Evolutionary conservation across 495 filamentous ascomycete genomes (phyloP).

Genomic region (Trichoderma virens): DNA sequence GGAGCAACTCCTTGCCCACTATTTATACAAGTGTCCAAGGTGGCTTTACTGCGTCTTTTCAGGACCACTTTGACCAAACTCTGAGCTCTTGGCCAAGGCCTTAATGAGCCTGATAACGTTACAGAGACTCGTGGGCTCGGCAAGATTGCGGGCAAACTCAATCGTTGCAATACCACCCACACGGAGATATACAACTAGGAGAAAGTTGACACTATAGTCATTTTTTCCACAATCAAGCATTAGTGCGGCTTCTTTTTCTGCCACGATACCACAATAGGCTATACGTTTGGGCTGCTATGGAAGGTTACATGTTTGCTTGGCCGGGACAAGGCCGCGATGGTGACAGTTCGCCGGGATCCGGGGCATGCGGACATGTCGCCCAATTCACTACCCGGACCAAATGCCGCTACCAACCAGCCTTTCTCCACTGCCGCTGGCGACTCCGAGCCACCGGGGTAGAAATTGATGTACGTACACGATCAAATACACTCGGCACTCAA

Average conservation of each 20-base stretch:
- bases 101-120: neutral
- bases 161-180: neutral
- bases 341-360: neutral
- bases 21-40: neutral
- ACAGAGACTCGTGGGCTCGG: neutral
- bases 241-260: neutral
- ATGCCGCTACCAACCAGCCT: too few species aligned
- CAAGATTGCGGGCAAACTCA: neutral
- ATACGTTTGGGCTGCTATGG: neutral
- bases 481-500: too few species aligned
- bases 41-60: neutral
- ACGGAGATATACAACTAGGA: neutral
- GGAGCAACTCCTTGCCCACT: neutral
- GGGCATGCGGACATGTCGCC: too few species aligned
- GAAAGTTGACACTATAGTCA: neutral
- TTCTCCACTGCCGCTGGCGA: too few species aligned
- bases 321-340: neutral
- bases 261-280: neutral
- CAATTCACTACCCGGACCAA: too few species aligned
- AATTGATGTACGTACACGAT: too few species aligned
- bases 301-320: neutral
- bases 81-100: neutral
- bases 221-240: neutral
- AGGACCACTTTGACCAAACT: neutral
- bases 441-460: too few species aligned